A percentile compares a stretch with the other conserved stretches of the same genome.
These are phyloP conservation scores for Nothophaeocryptopus gaeumannii DNA, from an alignment of 2,329 filamentous ascomycete genomes.

Conservation along the genomic window DNA sequence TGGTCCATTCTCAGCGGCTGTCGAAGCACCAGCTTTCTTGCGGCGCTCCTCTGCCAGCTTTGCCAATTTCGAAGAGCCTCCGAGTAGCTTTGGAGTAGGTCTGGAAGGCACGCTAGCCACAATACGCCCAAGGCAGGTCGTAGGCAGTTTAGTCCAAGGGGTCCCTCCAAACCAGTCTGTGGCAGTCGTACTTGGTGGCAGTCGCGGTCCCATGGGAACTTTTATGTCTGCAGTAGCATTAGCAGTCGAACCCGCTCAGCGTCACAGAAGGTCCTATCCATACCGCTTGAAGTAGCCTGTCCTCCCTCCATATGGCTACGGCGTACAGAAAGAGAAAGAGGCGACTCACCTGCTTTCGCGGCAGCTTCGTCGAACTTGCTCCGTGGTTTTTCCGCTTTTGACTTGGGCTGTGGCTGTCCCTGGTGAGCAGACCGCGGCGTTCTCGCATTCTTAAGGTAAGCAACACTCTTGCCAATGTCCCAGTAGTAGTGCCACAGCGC, in stretches of 20 bases:
- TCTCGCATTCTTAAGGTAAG: slow-evolving; percentile 62
- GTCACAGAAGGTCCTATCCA: neutral
- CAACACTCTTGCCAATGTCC: slow-evolving; percentile 79
- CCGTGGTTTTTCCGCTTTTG: slow-evolving; percentile 42
- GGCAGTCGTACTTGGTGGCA: slow-evolving; percentile 39
- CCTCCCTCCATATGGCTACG: neutral
- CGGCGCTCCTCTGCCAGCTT: slow-evolving; percentile 82
- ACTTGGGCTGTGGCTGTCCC: slow-evolving; percentile 27
- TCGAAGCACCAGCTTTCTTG: slow-evolving; percentile 63
- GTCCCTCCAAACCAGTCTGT: slow-evolving; percentile 74
- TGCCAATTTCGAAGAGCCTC: slow-evolving; percentile 86
- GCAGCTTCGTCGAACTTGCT: slow-evolving; percentile 49
- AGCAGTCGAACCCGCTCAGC: too few species aligned
- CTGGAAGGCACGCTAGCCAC: slow-evolving; percentile 57
- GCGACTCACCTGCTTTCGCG: slow-evolving; percentile 47
- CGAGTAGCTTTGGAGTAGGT: slow-evolving; percentile 62
- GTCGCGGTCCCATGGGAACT: neutral
- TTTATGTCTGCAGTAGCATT: too few species aligned
- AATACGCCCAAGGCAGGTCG: slow-evolving; percentile 59
- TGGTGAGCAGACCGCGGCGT: slow-evolving; percentile 27
- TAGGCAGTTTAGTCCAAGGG: slow-evolving; percentile 77
- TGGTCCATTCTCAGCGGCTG: slow-evolving; percentile 24
- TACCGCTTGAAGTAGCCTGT: neutral
- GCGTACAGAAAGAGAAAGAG: slow-evolving; percentile 5
- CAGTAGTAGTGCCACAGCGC: slow-evolving; percentile 95